Conservation (phyloP, 345 rosid genomes). For the Euphorbia lathyris region DNA sequence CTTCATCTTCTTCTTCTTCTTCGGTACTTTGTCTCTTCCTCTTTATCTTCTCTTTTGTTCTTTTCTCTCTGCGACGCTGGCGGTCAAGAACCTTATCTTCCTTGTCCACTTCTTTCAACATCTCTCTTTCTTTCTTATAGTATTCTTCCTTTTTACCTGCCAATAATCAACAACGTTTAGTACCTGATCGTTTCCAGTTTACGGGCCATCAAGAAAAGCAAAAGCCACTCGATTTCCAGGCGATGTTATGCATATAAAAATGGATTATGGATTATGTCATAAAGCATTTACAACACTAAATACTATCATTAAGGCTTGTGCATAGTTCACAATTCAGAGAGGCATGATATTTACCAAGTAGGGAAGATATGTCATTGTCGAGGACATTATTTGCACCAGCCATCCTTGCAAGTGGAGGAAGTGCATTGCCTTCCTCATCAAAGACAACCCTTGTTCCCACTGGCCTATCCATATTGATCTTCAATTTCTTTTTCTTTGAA, state of each 20-base stretch:
- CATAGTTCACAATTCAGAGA: not conserved
- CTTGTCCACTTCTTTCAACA: slow-evolving; percentile 65
- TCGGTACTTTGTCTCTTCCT: slow-evolving; percentile 48
- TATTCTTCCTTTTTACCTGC: slow-evolving; percentile 55
- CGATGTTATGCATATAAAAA: too few relatives aligned
- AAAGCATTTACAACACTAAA: too few relatives aligned
- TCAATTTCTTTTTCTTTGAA: slow-evolving; percentile 79
- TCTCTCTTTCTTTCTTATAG: slow-evolving; percentile 68
- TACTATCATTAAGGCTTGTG: not conserved
- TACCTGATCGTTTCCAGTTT: not conserved
- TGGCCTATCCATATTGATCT: slow-evolving; percentile 80
- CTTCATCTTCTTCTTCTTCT: slow-evolving; percentile 36
- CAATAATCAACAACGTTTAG: slow-evolving; percentile 1
- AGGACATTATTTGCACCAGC: slow-evolving; percentile 46
- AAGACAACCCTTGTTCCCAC: slow-evolving; percentile 70
- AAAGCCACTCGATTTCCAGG: not conserved
- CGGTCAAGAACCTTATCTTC: slow-evolving; percentile 77
- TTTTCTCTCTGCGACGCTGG: slow-evolving; percentile 68
- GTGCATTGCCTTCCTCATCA: slow-evolving; percentile 79
- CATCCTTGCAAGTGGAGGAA: slow-evolving; percentile 74
- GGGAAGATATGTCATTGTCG: slow-evolving; percentile 22
- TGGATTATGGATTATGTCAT: not conserved
- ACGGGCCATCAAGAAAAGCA: not conserved
- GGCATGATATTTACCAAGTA: slow-evolving; percentile 48
- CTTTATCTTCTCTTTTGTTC: slow-evolving; percentile 66